Base-by-base conservation (phyloP, 2,329 filamentous ascomycete species). In the Aureobasidium subglaciale region DNA sequence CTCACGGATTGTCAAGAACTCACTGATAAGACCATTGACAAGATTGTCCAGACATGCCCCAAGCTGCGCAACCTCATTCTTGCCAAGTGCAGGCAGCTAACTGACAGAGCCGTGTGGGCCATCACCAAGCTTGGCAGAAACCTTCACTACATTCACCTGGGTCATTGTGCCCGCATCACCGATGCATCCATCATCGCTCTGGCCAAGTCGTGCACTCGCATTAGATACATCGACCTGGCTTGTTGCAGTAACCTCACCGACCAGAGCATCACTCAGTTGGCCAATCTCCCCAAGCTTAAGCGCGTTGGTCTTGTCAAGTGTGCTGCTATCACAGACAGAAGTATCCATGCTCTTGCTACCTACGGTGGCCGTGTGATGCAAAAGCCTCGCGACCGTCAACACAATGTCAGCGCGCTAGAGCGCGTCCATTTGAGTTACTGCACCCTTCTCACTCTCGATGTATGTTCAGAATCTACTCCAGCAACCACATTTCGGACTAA, bases 351-450 rank as follows among this genome's bases (percentile, higher is more conserved):
- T 18, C 77, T 97, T 61, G 90, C 92, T 7, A 84, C 84, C 61
- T 64, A 65, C 43, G 65, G 64, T 11, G 63, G 64, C 22, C 61
- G 63, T 4, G 62, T 66, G 22, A 38, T 52, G 38, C 43, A 50
- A 10, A 58, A 55, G 25, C 46, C 54, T 27, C 41, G 38, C 5
- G 54, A 58, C 18, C 46, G 53, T 24, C 50, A 53, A 53, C 61
- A 76, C 77, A 57, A 77, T 77, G 18, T 78, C 79, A 91, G 87
- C 64, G 79, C 82, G 46, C 75, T 99, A 24, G 93, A 99, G 74
- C 82, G 93, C 63, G 93, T 99, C 9, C 93, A 99, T 75, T 79
- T 99, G 35, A 96, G 91, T 70, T 97, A 99, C 69, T 99, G 93
- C 72, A 83, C 88, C 37, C 86, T 88, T 61, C 73, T 99, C 52